Base-by-base conservation (phyloP, 306 rosid species). In the Myrica gale region DNA sequence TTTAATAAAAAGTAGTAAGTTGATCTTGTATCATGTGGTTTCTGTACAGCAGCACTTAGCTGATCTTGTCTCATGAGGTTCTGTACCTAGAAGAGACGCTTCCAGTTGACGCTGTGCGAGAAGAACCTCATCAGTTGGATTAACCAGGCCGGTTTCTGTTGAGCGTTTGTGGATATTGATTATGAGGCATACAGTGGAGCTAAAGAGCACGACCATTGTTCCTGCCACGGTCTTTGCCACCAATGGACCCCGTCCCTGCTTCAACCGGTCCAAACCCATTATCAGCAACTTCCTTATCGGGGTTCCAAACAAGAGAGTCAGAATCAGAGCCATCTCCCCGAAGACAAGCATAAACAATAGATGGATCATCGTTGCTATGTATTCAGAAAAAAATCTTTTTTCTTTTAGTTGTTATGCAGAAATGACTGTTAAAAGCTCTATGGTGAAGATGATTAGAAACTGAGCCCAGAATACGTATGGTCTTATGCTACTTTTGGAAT, bases 121-220 rank as follows among this genome's bases (percentile, higher is more conserved):
- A 32, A 89, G 67, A 86, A 86, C 84, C 72, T 89, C 92, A 20
- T 91, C 95, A 9, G 92, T 88, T 17, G 92, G 89, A 76, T 84
- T 85, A 10, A 86, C 37, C n/a, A 79, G 74, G 45, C 92, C 84
- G 19, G 74, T 55, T 20, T 84, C 91, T 42, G 52, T 46, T 3
- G 83, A 78, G 72, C 88, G 90, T 32, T 83, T 83, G 16, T 78
- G 84, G 16, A 85, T 63, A 55, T 53, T 65, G 52, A 76, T 55
- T 8, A 84, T 72, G 9, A 73, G 74, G 52, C 77, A 85, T 17
- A 85, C 17, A 52, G 87, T 82, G 7, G 91, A 88, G 46, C 80
- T 76, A 50, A 89, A 84, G 17, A 91, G 82, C 50, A 86, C 76
- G 12, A 81, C 12, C 80, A 88, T 46, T 23, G 92, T 91, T 60